A percentile compares a stretch with the other conserved stretches of the same genome.
Evolutionary conservation across 2,329 filamentous ascomycete genomes (phyloP).

Genomic region (Graphilbum fragrans): DNA sequence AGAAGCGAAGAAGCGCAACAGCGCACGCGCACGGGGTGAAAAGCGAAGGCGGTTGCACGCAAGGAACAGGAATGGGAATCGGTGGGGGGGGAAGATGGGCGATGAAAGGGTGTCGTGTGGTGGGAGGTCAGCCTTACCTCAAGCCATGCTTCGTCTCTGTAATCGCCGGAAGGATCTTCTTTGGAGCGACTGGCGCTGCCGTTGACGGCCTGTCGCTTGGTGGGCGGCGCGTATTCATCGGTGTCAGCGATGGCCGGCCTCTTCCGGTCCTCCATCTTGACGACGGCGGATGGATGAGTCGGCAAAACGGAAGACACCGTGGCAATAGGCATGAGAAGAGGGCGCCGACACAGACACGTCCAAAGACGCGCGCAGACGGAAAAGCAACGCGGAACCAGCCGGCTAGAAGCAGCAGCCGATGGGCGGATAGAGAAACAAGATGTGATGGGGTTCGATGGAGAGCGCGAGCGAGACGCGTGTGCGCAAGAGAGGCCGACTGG

Average conservation of each 20-base stretch:
- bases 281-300: constrained; percentile 62
- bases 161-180: constrained; percentile 38
- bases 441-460: not conserved
- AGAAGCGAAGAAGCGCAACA: no score
- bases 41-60: no score
- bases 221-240: constrained; percentile 77
- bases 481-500: not conserved
- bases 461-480: constrained; percentile 7
- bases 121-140: constrained; percentile 42
- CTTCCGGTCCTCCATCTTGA: constrained; percentile 99
- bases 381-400: not conserved
- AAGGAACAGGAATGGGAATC: no score
- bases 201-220: constrained; percentile 86
- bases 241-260: constrained; percentile 70
- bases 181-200: constrained; percentile 48
- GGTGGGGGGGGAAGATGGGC: no score
- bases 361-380: not conserved
- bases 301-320: constrained; percentile 57
- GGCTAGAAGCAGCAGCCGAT: no score
- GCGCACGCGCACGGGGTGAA: no score
- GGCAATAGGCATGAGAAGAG: constrained; percentile 77
- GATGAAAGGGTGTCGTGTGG: no score
- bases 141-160: constrained; percentile 49
- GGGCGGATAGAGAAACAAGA: not conserved
- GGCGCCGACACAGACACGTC: constrained; percentile 15